Conservation (phyloP, 305 asterid genomes). For the Fraxinus floribunda region DNA sequence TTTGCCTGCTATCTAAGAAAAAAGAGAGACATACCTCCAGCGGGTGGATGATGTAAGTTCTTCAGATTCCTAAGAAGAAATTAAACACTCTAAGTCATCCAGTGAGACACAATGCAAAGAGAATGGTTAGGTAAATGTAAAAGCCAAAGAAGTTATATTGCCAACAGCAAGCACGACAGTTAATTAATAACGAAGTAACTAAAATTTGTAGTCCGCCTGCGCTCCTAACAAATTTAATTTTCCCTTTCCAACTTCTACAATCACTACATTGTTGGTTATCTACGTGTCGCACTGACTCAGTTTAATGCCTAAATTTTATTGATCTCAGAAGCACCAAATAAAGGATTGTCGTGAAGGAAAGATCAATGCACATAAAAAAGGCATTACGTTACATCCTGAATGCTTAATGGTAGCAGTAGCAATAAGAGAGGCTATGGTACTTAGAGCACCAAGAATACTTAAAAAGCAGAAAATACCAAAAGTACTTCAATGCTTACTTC, state of each 20-base stretch:
- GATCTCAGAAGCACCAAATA: constrained; percentile 13
- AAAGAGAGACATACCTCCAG: constrained; percentile 67
- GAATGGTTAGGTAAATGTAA: constrained; percentile 1
- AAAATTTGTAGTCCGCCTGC: background rate
- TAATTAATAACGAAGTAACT: background rate
- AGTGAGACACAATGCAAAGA: constrained; percentile 7
- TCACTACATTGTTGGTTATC: background rate
- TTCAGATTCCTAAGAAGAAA: constrained; percentile 70
- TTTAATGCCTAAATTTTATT: background rate
- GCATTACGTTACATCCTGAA: background rate
- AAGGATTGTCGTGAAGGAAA: background rate
- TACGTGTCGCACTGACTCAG: background rate
- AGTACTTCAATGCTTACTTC: constrained; percentile 64
- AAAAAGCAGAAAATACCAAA: constrained; percentile 9
- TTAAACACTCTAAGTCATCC: constrained; percentile 24
- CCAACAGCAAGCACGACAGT: constrained; percentile 4
- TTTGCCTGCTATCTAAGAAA: constrained; percentile 8
- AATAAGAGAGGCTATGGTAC: constrained; percentile 4
- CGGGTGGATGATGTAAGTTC: constrained; percentile 90
- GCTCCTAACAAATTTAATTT: background rate
- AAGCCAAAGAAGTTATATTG: background rate
- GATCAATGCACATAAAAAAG: background rate
- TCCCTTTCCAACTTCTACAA: background rate
- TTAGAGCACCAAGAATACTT: background rate
- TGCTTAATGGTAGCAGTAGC: constrained; percentile 20